Percentiles rank a stretch among this genome's conserved stretches.
phyloP scores from a whole-genome alignment of 345 rosid genomes.

The Draba incana region DNA sequence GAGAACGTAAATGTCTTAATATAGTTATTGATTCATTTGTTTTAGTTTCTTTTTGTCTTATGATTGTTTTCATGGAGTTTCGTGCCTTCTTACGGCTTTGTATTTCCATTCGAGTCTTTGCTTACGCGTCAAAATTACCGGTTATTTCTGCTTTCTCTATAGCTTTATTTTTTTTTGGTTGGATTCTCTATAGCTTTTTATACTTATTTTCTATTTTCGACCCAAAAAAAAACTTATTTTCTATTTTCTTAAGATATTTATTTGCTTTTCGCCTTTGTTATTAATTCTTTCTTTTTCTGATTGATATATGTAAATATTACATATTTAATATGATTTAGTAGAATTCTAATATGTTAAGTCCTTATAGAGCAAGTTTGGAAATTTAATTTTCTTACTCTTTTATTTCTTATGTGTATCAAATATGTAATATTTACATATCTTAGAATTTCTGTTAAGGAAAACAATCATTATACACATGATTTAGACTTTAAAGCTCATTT shows the following conservation, averaged over 20 bases:
- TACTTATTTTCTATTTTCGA: too few species aligned
- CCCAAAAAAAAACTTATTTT: too few species aligned
- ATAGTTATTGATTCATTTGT: not conserved
- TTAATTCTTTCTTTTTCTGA: not conserved
- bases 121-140: slow-evolving; percentile 37
- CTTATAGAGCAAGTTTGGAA: slow-evolving; percentile 29
- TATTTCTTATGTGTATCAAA: not conserved
- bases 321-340: slow-evolving; percentile 14
- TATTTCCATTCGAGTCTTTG: slow-evolving; percentile 22
- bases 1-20: slow-evolving; percentile 21
- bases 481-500: slow-evolving; percentile 24
- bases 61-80: slow-evolving; percentile 36
- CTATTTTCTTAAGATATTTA: slow-evolving; percentile 13
- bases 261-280: slow-evolving; percentile 7
- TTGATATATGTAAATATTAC: slow-evolving; percentile 15
- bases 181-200: too few species aligned
- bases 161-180: too few species aligned
- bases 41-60: not conserved
- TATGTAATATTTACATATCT: slow-evolving; percentile 25
- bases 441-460: slow-evolving; percentile 19
- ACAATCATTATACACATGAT: slow-evolving; percentile 21
- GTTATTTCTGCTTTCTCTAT: slow-evolving; percentile 26
- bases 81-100: slow-evolving; percentile 39
- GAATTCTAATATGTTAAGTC: slow-evolving; percentile 26
- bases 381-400: not conserved